These are phyloP conservation scores for Sergeia podlipaevii DNA, from an alignment of 208 protist genomes.

Conservation along the genomic window DNA sequence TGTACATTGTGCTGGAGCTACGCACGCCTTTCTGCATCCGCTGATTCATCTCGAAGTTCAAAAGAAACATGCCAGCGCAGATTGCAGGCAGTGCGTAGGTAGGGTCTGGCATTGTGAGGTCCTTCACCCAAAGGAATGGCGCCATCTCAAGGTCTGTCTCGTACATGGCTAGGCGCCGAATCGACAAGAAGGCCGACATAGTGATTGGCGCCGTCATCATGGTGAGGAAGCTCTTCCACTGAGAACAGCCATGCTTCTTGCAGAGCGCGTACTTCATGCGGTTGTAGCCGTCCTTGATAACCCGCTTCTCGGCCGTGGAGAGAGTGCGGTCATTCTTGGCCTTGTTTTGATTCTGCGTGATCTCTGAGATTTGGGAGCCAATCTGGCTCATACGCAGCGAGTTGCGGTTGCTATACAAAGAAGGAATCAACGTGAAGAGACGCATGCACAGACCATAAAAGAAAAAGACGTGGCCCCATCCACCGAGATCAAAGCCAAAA, in stretches of 20 bases:
- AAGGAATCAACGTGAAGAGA: slow-evolving; percentile 68
- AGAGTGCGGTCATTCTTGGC: slow-evolving; percentile 80
- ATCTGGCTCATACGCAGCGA: slow-evolving; percentile 75
- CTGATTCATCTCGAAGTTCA: slow-evolving; percentile 89
- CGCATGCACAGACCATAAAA: slow-evolving; percentile 76
- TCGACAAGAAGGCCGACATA: slow-evolving; percentile 83
- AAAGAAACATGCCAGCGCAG: slow-evolving; percentile 79
- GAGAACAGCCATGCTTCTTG: slow-evolving; percentile 78
- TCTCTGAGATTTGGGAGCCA: slow-evolving; percentile 66
- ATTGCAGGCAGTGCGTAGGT: slow-evolving; percentile 73
- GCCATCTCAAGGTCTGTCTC: slow-evolving; percentile 82
- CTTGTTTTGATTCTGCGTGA: slow-evolving; percentile 73
- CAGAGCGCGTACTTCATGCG: slow-evolving; percentile 82
- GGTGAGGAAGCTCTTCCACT: slow-evolving; percentile 78
- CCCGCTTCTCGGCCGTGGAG: slow-evolving; percentile 74
- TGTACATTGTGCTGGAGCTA: slow-evolving; percentile 69
- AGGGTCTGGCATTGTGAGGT: slow-evolving; percentile 87
- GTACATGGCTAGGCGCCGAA: slow-evolving; percentile 77
- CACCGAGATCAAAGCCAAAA: slow-evolving; percentile 63
- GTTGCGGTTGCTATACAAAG: slow-evolving; percentile 83
- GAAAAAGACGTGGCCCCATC: slow-evolving; percentile 83
- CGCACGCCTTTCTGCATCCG: slow-evolving; percentile 80
- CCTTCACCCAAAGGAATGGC: slow-evolving; percentile 77
- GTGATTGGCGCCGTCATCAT: slow-evolving; percentile 73
- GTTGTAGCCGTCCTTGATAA: slow-evolving; percentile 85